Evolutionary conservation across 345 rosid species (phyloP), one percentile per base, ranked within the genome.

Genomic region (Eucalyptus regnans): DNA sequence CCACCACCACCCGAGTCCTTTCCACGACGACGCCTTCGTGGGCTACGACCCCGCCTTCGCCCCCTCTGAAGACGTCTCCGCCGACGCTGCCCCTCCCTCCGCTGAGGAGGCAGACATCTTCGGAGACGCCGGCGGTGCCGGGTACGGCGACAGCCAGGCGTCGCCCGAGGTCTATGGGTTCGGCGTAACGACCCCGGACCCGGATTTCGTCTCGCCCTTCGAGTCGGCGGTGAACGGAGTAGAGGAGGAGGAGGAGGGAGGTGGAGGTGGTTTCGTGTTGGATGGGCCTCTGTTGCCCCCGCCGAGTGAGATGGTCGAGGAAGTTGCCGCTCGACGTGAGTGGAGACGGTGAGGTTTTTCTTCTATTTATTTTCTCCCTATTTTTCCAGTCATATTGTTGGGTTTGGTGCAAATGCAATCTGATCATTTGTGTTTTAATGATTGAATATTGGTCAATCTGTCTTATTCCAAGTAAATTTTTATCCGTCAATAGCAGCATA

Each of bases 241-340:
- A 9, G 89, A 60, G 49, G 90, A 37, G 43, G 89, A 60, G 49
- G 90, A 37, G 43, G 89, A 48, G 87, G 85, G 27, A 25, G 95
- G 90, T 16, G 92, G 90, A 50, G 62, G 89, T 50, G 54, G 92
- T 88, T 93, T 95, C 56, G 71, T 90, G 79, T 92, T 91, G 83
- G 94, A 92, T 43, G 97, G 94, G 0, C 96, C 97, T 0, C 10
- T 92, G 49, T 90, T 95, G 86, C 96, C 98, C 37, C 94, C 94
- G 62, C 96, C 96, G 14, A 91, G 50, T 44, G 93, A 95, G 89
- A 96, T 96, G 98, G 90, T 89, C 33, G 98, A 96, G 93, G 98
- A 96, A 90, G 93, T 96, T 25, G 90, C 90, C 50, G 94, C 92
- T 29, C 93, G 94, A 86, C 96, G 98, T 16, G 98, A 96, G 89